These are phyloP conservation scores for Monsonia emarginata DNA, from an alignment of 441 rosid genomes.

Conservation along the genomic window DNA sequence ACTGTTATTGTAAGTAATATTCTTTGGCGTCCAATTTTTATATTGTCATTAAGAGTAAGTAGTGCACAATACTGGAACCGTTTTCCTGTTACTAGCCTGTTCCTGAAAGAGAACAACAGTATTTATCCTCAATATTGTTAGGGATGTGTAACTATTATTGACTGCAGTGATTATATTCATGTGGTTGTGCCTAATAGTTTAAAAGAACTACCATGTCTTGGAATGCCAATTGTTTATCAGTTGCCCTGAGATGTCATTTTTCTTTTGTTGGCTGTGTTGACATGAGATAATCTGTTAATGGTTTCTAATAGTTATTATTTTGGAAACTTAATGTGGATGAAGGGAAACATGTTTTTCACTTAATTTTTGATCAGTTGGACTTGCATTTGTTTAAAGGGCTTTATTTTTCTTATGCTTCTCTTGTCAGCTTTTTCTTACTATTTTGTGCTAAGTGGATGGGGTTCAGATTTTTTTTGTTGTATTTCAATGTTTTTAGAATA, in stretches of 20 bases:
- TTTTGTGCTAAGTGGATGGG: no score
- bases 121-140: not conserved
- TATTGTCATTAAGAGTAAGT: not conserved
- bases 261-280: not conserved
- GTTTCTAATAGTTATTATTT: not conserved
- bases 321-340: not conserved
- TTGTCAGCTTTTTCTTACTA: not conserved
- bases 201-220: not conserved
- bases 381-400: not conserved
- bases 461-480: no score
- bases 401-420: not conserved
- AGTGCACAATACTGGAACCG: not conserved
- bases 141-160: not conserved
- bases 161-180: not conserved
- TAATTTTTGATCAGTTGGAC: not conserved
- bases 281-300: not conserved
- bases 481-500: no score
- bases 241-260: not conserved
- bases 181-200: no score
- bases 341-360: not conserved
- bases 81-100: not conserved
- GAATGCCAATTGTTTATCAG: not conserved
- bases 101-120: not conserved
- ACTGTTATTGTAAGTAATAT: constrained; percentile 58
- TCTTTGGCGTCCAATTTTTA: not conserved